Evolutionary conservation across 1,284 basidiomycete species (phyloP).

Genomic region (Athelia psychrophila): DNA sequence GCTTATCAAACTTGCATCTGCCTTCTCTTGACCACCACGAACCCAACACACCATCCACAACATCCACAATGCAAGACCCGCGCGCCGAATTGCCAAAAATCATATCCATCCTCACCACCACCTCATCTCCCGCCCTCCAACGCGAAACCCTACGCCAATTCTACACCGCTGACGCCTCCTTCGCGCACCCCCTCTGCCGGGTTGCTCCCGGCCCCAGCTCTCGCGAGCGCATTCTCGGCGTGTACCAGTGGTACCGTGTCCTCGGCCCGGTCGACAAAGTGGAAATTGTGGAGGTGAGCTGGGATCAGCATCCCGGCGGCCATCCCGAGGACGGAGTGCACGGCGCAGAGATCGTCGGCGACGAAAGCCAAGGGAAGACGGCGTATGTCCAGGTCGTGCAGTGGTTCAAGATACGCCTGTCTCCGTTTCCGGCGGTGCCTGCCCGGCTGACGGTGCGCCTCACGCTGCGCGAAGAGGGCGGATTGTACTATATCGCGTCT

Average conservation of each 20-base stretch:
- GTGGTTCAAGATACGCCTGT: too few species aligned
- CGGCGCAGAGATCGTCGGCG: conserved; percentile 2
- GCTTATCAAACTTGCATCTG: too few species aligned
- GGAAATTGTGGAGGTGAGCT: conserved; percentile 13
- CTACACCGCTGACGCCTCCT: conserved; percentile 17
- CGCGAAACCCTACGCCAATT: conserved; percentile 12
- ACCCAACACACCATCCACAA: too few species aligned
- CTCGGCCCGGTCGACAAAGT: conserved; percentile 15
- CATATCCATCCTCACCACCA: conserved; percentile 19
- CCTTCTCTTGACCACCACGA: too few species aligned
- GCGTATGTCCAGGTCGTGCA: too few species aligned
- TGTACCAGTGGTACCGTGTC: conserved; percentile 28
- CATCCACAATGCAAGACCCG: conserved; percentile 23
- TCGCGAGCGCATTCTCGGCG: conserved; percentile 21
- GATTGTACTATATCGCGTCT: conserved; percentile 9
- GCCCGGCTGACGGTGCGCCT: conserved; percentile 18
- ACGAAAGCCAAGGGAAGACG: too few species aligned
- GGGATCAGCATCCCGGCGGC: conserved; percentile 7
- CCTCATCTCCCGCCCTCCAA: conserved; percentile 14
- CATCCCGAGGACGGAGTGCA: not conserved
- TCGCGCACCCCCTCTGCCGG: conserved; percentile 22
- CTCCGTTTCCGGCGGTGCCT: not conserved
- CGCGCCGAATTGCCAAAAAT: conserved; percentile 21
- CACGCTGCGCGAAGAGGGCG: conserved; percentile 14
- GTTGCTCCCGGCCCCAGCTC: conserved; percentile 12